Conservation (phyloP, 371 early-diverging fungal species). For the Actinomucor elegans region DNA sequence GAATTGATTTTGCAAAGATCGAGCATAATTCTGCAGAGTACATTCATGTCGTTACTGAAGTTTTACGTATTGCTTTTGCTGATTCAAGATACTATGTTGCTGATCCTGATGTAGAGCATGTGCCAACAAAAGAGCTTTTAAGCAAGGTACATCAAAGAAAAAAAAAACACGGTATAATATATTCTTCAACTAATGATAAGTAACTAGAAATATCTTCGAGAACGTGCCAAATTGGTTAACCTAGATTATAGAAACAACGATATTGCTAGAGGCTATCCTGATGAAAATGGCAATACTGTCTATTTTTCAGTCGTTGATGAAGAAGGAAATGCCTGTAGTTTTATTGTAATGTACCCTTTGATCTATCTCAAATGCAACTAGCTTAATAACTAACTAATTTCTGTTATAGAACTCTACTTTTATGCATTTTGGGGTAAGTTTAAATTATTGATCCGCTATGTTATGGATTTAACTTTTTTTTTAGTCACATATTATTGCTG, state of each 20-base stretch:
- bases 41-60: conserved; percentile 70
- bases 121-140: conserved; percentile 53
- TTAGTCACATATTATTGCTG: conserved; percentile 53
- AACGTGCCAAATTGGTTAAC: conserved; percentile 61
- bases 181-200: no score
- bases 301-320: conserved; percentile 78
- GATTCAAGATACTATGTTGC: conserved; percentile 68
- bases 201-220: conserved; percentile 56
- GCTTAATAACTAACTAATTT: neutral
- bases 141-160: no score
- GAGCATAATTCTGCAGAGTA: conserved; percentile 64
- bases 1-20: conserved; percentile 38
- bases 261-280: conserved; percentile 62
- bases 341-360: conserved; percentile 72
- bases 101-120: conserved; percentile 63
- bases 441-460: neutral
- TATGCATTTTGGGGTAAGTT: conserved; percentile 59
- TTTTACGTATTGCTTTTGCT: conserved; percentile 74
- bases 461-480: neutral
- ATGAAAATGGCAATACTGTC: conserved; percentile 67
- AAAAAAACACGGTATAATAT: no score
- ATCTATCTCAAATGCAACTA: no score
- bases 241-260: conserved; percentile 44
- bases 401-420: conserved; percentile 52
- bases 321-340: conserved; percentile 84